These are phyloP conservation scores for Chenopodium berlandieri DNA, from an alignment of 148 eudicot genomes.

Conservation along the genomic window DNA sequence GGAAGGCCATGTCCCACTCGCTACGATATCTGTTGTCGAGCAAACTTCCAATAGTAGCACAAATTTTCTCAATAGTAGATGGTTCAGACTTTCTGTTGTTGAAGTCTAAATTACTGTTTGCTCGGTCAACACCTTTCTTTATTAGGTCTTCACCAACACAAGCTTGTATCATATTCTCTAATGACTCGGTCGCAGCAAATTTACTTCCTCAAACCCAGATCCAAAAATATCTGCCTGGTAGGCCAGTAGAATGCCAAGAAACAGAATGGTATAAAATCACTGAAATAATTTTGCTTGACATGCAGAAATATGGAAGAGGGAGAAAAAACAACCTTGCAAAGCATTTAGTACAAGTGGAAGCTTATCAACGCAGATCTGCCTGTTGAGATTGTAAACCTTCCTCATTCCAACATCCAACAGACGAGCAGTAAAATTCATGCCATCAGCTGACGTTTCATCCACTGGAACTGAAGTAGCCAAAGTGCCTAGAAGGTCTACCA, in stretches of 20 bases:
- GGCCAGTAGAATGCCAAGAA: constrained; percentile 17
- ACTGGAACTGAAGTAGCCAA: constrained; percentile 52
- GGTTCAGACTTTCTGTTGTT: constrained; percentile 49
- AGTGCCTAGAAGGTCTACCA: constrained; percentile 66
- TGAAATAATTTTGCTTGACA: neutral
- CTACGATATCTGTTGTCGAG: constrained; percentile 65
- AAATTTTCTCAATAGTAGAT: constrained; percentile 68
- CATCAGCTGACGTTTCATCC: constrained; percentile 76
- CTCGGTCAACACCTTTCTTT: constrained; percentile 61
- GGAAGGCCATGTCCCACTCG: constrained; percentile 85
- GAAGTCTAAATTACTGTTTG: constrained; percentile 25
- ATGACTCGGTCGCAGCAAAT: constrained; percentile 68
- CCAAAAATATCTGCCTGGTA: constrained; percentile 65
- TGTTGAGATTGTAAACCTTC: constrained; percentile 56
- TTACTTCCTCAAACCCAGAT: constrained; percentile 76
- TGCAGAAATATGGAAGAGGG: neutral
- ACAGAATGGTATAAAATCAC: constrained; percentile 10
- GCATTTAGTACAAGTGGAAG: constrained; percentile 75
- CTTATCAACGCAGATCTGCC: constrained; percentile 61
- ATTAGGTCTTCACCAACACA: constrained; percentile 83
- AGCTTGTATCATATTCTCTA: constrained; percentile 58
- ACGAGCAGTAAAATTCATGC: constrained; percentile 77
- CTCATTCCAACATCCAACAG: constrained; percentile 77
- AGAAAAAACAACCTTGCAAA: constrained; percentile 53
- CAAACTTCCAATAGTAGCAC: constrained; percentile 72